Evolutionary conservation across 176 grass and related monocot genomes (phyloP).

Genomic region (Oryza punctata): DNA sequence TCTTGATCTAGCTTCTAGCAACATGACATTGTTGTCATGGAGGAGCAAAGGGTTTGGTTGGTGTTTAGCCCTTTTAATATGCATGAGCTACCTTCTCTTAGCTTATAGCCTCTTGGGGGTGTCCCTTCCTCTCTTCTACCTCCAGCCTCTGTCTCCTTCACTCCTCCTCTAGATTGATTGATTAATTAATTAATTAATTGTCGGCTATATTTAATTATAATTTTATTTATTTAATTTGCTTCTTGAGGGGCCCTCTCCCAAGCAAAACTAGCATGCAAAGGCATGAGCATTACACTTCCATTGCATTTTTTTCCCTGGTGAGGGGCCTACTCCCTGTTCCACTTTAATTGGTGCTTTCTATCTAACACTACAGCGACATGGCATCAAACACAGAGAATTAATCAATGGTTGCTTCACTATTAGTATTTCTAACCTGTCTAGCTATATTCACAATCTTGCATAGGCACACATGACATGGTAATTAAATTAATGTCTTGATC

Average conservation of each 20-base stretch:
- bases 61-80: slow-evolving; percentile 56
- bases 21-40: slow-evolving; percentile 37
- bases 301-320: slow-evolving; percentile 38
- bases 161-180: slow-evolving; percentile 20
- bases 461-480: slow-evolving; percentile 17
- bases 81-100: slow-evolving; percentile 5
- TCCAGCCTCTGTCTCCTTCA: slow-evolving; percentile 52
- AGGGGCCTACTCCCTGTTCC: slow-evolving; percentile 45
- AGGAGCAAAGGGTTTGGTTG: slow-evolving; percentile 48
- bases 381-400: slow-evolving; percentile 60
- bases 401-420: slow-evolving; percentile 38
- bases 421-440: slow-evolving; percentile 22
- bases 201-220: not conserved
- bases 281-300: slow-evolving; percentile 50
- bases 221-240: slow-evolving; percentile 26
- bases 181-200: slow-evolving; percentile 10
- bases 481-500: slow-evolving; percentile 4
- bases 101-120: not conserved
- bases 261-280: slow-evolving; percentile 32
- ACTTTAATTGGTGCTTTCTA: slow-evolving; percentile 68
- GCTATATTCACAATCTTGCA: not conserved
- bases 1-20: slow-evolving; percentile 31
- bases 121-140: slow-evolving; percentile 27
- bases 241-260: slow-evolving; percentile 29
- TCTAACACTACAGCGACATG: slow-evolving; percentile 91